Base-by-base conservation (phyloP, 805 yeast genomes). In the Kluyveromyces aestuarii region DNA sequence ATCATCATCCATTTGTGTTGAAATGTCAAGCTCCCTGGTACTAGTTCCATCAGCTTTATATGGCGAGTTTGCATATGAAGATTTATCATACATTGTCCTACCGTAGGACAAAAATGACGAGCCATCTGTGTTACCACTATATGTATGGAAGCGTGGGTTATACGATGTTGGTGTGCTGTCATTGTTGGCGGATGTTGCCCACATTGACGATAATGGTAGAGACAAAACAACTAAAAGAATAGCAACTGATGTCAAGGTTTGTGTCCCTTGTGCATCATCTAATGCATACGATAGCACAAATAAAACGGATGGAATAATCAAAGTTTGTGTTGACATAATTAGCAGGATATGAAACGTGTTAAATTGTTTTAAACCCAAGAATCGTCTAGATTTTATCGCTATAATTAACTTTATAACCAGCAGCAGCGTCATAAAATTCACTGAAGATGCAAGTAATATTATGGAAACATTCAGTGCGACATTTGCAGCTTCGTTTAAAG, bases 311-410 rank as follows among this genome's bases (percentile, higher is more conserved):
- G 98, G 97, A 17, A 87, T 68, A 9, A 89, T 63, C 74, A 90
- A 76, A 0, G 96, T 81, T 64, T 93, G 98, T 13, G 80, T 67
- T 0, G 87, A 71, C 91, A 87, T 87, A 48, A 90, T 83, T 50
- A 87, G 67, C 41, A 93, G 67, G 36, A 89, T 79, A 62, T 88
- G 96, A 62, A 86, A 79, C 25, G 86, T 80, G 52, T 84, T 90
- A 59, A 90, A 87, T 61, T 87, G 96, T 59, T 75, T 80, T 50
- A 88, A 70, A 0, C 99, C 99, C 45, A 90, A 63, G 52, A 70
- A 77, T 47, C 88, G 73, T 64, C 99, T 77, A 6, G 87, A 75
- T 49, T 80, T 73, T 25, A 87, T 76, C 0, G 96, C 96, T 42
- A 76, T 48, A 25, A 73, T 61, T 45, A 93, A 72, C 63, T 91